phyloP scores from a whole-genome alignment of 306 rosid genomes.

The barrel medic (Medicago truncatula) region MtrunA17r5.0-ANR NC_053042.1:7279001-7279500 shows the following conservation, averaged over 20 bases:
- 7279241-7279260: slow-evolving; percentile 77
- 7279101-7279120: slow-evolving; percentile 44
- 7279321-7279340: slow-evolving; percentile 96
- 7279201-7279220: slow-evolving; percentile 14
- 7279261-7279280: slow-evolving; percentile 83
- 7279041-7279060: slow-evolving; percentile 65
- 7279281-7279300: slow-evolving; percentile 60
- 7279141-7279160: slow-evolving; percentile 61
- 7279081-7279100: slow-evolving; percentile 75
- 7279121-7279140: slow-evolving; percentile 59
- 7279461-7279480: slow-evolving; percentile 64
- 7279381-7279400: slow-evolving; percentile 28
- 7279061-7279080: slow-evolving; percentile 89
- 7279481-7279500: slow-evolving; percentile 61
- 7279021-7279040: slow-evolving; percentile 44
- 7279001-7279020: slow-evolving; percentile 59
- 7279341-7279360: slow-evolving; percentile 87
- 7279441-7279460: slow-evolving; percentile 55
- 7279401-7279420: slow-evolving; percentile 34
- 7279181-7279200: slow-evolving; percentile 4
- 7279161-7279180: slow-evolving; percentile 16
- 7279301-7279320: slow-evolving; percentile 83
- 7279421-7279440: slow-evolving; percentile 33
- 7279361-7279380: slow-evolving; percentile 53
- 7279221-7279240: slow-evolving; percentile 30